These are phyloP conservation scores for Crithidia brevicula DNA, from an alignment of 208 protist species.

Conservation along the genomic window DNA sequence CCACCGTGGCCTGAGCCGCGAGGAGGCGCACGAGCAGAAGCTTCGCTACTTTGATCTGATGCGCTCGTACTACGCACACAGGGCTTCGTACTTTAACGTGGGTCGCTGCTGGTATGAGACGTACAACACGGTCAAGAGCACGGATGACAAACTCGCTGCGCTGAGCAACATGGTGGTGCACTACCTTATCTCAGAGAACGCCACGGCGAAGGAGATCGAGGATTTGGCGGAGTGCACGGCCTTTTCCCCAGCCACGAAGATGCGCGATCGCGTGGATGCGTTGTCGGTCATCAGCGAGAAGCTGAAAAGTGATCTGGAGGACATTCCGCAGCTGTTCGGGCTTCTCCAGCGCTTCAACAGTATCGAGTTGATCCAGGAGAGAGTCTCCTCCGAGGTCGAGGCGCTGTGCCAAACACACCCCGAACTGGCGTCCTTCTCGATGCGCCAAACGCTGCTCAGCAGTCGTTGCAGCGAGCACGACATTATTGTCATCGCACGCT, in stretches of 20 bases:
- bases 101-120: constrained; percentile 93
- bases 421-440: constrained; percentile 62
- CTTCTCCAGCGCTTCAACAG: constrained; percentile 85
- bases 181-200: constrained; percentile 84
- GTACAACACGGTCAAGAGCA: constrained; percentile 86
- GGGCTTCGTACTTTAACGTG: constrained; percentile 92
- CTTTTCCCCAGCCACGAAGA: constrained; percentile 71
- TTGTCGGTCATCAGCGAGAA: constrained; percentile 53
- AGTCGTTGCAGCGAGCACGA: constrained; percentile 97
- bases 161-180: constrained; percentile 83
- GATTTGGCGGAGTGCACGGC: constrained; percentile 81
- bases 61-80: constrained; percentile 87
- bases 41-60: constrained; percentile 89
- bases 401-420: constrained; percentile 71
- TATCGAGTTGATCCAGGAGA: constrained; percentile 88
- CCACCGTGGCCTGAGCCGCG: constrained; percentile 70
- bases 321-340: constrained; percentile 68
- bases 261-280: constrained; percentile 54
- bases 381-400: constrained; percentile 52
- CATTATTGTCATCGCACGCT: constrained; percentile 93
- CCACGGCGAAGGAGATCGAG: constrained; percentile 80
- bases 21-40: constrained; percentile 79
- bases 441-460: constrained; percentile 74
- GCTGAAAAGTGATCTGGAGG: constrained; percentile 73
- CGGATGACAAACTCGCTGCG: constrained; percentile 70